Percentiles rank a stretch among this genome's conserved stretches.
Conservation (phyloP, 106 monocot species). For the Acanthochlamys bracteata region DNA sequence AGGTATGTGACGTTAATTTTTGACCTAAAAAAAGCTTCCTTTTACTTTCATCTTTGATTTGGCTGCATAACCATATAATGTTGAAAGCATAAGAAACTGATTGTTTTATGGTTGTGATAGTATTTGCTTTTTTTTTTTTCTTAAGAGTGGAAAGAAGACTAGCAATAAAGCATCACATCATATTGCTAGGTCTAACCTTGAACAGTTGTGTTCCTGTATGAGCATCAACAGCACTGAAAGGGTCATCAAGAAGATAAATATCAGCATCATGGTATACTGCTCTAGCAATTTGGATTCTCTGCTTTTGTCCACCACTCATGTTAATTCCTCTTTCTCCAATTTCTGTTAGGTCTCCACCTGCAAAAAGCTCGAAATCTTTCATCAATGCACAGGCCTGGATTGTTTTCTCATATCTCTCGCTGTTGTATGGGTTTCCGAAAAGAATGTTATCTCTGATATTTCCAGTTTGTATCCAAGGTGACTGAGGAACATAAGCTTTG, state of each 20-base stretch:
- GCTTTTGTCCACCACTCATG: conserved; percentile 95
- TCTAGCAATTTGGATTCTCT: conserved; percentile 87
- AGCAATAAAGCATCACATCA: too few species aligned
- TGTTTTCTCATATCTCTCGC: conserved; percentile 51
- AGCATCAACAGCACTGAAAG: conserved; percentile 94
- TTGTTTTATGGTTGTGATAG: too few species aligned
- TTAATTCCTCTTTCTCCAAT: conserved; percentile 98
- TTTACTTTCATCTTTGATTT: too few species aligned
- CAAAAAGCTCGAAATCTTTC: conserved; percentile 83
- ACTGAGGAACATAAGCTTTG: conserved; percentile 80
- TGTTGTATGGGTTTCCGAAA: conserved; percentile 80
- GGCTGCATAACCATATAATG: too few species aligned
- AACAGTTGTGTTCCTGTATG: conserved; percentile 88
- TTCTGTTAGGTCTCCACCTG: conserved; percentile 76
- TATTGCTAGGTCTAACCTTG: conserved; percentile 42
- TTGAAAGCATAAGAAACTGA: too few species aligned
- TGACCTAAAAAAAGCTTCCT: too few species aligned
- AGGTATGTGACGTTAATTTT: too few species aligned
- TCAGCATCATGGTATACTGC: conserved; percentile 91
- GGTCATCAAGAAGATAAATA: conserved; percentile 83
- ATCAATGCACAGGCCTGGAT: conserved; percentile 72
- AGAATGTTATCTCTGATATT: conserved; percentile 86
- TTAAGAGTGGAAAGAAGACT: too few species aligned
- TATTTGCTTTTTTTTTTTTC: too few species aligned
- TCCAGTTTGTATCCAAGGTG: conserved; percentile 97